Evolutionary conservation across 768 basidiomycete genomes (phyloP).

Genomic region (Zangia roseola): DNA sequence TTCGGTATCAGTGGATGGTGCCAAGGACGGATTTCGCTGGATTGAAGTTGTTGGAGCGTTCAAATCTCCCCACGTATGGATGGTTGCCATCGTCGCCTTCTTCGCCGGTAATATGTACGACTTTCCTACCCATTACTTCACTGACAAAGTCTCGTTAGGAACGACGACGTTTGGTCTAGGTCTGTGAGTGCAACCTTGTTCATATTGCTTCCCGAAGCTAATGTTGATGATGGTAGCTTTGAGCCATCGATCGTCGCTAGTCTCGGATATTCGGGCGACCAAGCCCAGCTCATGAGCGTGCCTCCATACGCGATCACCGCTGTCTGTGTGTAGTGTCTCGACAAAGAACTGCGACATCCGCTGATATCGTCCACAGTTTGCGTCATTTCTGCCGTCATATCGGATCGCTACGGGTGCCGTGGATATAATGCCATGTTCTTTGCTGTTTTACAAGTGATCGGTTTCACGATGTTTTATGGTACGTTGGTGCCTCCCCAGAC

Average conservation of each 20-base stretch:
- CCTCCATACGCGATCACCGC: conserved; percentile 51
- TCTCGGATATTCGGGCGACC: conserved; percentile 53
- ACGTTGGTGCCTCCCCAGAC: neutral
- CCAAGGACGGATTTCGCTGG: conserved; percentile 54
- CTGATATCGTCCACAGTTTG: conserved; percentile 27
- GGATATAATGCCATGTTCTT: conserved; percentile 48
- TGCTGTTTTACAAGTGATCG: conserved; percentile 40
- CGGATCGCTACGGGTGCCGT: conserved; percentile 52
- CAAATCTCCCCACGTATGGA: conserved; percentile 53
- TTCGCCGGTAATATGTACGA: conserved; percentile 41
- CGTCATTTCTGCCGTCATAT: conserved; percentile 43
- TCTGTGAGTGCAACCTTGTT: conserved; percentile 18
- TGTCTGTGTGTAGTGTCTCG: conserved; percentile 32
- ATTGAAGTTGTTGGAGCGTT: conserved; percentile 48
- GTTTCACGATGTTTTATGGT: conserved; percentile 4
- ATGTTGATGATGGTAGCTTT: conserved; percentile 50
- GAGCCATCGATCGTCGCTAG: conserved; percentile 59
- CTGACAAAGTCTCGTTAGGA: conserved; percentile 12
- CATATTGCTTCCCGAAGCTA: conserved; percentile 36
- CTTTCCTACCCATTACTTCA: neutral
- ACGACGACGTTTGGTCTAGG: conserved; percentile 10
- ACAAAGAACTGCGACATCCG: neutral
- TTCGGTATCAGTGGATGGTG: conserved; percentile 40
- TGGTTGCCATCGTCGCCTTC: conserved; percentile 51
- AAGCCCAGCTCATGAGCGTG: conserved; percentile 63